Evolutionary conservation across 805 yeast genomes (phyloP), one percentile per base, ranked within the genome.

Genomic region (Cyberlindnera suaveolens): DNA sequence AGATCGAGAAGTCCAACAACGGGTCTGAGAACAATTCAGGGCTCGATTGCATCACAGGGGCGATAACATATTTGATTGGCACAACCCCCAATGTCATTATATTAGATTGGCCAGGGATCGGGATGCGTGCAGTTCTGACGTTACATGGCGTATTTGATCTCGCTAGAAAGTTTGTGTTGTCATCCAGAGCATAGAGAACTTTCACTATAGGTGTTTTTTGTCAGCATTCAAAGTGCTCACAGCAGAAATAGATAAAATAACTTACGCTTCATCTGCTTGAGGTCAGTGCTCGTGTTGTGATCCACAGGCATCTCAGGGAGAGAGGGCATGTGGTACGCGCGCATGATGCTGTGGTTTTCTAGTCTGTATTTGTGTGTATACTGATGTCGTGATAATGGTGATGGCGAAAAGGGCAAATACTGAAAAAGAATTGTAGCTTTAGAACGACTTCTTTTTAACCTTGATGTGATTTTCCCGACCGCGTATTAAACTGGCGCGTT

Each of bases 61-160:
- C 57, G 54, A 80, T 46, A 53, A 75, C 61, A 63, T 77, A 46
- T 56, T 71, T 64, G 54, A 76, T 54, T 44, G 71, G 65, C 16
- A 64, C 60, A 56, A 69, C 65, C 42, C 78, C 68, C 5, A 70
- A 50, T 1, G 66, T 70, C 34, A 65, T 64, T 56, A 78, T 64
- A 56, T 60, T 61, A 38, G 64, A 61, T 52, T 68, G 66, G 50
- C 66, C 70, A 34, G 66, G 68, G 5, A 75, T 52, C 11, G 83
- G 61, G 3, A 69, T 47, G 65, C 71, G 46, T 52, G 67, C 64
- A 51, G 75, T 62, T 49, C 67, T 53, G 61, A 78, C 65, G 44
- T 57, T 37, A 41, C 65, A 40, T 2, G 67, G 58, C 15, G 53
- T 53, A 5, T 50, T 37, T 0, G 75, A 68, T 40, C 76, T 58